Base-by-base conservation (phyloP, 805 yeast species). In the Nakazawaea wyomingensis region DNA sequence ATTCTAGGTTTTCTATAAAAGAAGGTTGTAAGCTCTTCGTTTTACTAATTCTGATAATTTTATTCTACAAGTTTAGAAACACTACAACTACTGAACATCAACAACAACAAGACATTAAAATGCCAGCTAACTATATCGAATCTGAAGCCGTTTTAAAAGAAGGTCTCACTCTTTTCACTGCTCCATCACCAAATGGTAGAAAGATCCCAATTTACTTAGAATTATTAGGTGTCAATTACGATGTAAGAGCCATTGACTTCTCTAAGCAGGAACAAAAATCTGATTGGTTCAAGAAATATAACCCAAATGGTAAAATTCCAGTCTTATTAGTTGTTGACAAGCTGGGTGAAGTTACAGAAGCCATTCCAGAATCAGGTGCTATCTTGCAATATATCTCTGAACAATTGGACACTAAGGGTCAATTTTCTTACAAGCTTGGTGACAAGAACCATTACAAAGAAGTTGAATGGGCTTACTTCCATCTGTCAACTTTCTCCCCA, bases 231-330 rank as follows among this genome's bases (percentile, higher is more conserved):
- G 48, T 71, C 19, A 63, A 68, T 29, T 74, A 71, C 50, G 63
- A 71, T 26, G 61, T 61, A 14, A 53, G 69, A 36, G 48, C 50
- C 4, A 55, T 81, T 41, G 74, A 74, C 47, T 54, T 80, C 32
- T 3, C 45, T 1, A 60, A 62, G 34, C 7, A n/a, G 13, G 75
- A 59, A 33, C 81, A 78, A 44, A 80, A 80, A 54, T 72, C 73
- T 48, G 74, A 67, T 5, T 75, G 82, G 80, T 81, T 65, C 50
- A 54, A 76, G 39, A 64, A 71, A 41, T 57, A 77, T 53, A 78
- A 80, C 56, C 80, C 82, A 17, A 79, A 80, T 51, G 86, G 87
- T 4, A 64, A 78, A 51, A 73, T 81, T 40, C 87, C 87, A 20
- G 68, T 78, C 0, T 57, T 82, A 29, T 63, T 64, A 1, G 70